Base-by-base conservation (phyloP, 2,329 filamentous ascomycete genomes). In the Pseudogymnoascus verrucosus region DNA sequence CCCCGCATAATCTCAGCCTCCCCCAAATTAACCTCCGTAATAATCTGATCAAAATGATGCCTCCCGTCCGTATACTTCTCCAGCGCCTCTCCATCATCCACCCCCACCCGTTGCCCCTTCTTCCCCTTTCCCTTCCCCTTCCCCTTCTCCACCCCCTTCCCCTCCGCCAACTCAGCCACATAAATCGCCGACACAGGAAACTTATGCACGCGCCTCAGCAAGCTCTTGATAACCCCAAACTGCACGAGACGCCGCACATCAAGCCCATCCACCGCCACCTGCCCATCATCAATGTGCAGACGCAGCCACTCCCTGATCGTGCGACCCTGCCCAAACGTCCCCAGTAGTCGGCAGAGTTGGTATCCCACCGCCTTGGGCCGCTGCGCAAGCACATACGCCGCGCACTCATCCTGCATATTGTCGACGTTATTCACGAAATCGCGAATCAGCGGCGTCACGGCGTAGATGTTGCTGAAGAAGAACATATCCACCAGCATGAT, bases 221-320 rank as follows among this genome's bases (percentile, higher is more conserved):
- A 90, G 14, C 93, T 93, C 77, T 98, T 98, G 74, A 98, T 96
- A 65, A 97, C 84, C 64, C 93, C 95, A 71, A 98, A 99, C 65
- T 96, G 96, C 67, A 98, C 91, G 67, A 99, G 88, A 28, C 95
- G 88, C 11, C 95, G 86, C 63, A 97, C 86, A 74, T 99, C 95
- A 64, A 99, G 86, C 71, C 88, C 88, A 11, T 83, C 80, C 7
- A 97, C 81, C 40, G 89, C 81, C 64, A 86, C 81, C 66, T 87
- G 80, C 0, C 84, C 85, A 54, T 79, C 78, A 42, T 88, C 84
- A 68, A 86, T 83, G 74, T 96, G 89, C 34, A 87, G 80, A 64
- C 89, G 82, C 68, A 95, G 87, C 91, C 92, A 98, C 73, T 93
- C 90, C 72, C 89, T 89, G 11, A 98, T 82, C n/a, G 87, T 90